Percentiles rank a stretch among this genome's conserved stretches.
These are phyloP conservation scores for Pichia insulana DNA, from an alignment of 805 yeast species.

Conservation along the genomic window DNA sequence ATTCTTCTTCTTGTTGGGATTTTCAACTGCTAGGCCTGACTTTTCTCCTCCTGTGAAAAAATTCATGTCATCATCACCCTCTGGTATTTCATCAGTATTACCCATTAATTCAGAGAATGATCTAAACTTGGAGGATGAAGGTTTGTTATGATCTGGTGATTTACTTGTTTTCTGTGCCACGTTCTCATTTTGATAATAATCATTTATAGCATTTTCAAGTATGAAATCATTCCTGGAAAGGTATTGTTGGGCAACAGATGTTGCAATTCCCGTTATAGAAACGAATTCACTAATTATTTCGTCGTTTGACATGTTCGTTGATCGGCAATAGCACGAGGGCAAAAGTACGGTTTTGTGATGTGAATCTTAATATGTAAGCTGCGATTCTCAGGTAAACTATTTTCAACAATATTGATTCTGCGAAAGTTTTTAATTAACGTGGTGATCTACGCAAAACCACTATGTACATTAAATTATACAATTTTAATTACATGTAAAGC, in stretches of 20 bases:
- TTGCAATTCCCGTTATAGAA: constrained; percentile 20
- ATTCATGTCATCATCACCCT: constrained; percentile 30
- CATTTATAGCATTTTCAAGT: constrained; percentile 20
- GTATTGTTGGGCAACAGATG: constrained; percentile 31
- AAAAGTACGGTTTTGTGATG: no score
- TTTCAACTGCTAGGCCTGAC: constrained; percentile 71
- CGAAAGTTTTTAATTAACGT: no score
- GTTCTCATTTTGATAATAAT: constrained; percentile 17
- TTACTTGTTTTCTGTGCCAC: constrained; percentile 4
- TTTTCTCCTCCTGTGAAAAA: constrained; percentile 59
- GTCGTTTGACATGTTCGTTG: constrained; percentile 3
- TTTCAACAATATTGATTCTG: no score
- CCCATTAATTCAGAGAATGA: constrained; percentile 28
- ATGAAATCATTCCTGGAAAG: constrained; percentile 25
- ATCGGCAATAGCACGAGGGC: no score
- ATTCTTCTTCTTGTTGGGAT: constrained; percentile 40
- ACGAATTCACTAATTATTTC: constrained; percentile 10
- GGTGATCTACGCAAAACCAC: not conserved
- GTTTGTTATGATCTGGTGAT: constrained; percentile 1
- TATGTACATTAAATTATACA: not conserved
- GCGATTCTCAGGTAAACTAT: no score
- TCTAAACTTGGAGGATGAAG: constrained; percentile 17
- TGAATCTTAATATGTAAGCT: no score
- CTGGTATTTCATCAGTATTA: constrained; percentile 22
- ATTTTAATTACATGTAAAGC: constrained; percentile 10